Conservation (phyloP, 1,284 basidiomycete species). For the Phylloboletellus chloephorus region DNA sequence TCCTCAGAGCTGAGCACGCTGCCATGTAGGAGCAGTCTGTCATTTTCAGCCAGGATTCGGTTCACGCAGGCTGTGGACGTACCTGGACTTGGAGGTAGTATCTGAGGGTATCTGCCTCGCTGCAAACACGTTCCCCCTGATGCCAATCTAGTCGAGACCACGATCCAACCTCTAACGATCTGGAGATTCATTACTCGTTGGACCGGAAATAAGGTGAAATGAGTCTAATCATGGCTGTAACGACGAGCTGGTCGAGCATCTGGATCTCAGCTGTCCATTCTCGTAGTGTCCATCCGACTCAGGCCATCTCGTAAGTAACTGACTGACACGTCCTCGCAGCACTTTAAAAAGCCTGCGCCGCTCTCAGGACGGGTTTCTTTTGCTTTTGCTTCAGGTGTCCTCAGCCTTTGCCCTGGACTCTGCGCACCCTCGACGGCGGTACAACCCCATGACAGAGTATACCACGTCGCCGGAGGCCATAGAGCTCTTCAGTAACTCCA, state of each 20-base stretch:
- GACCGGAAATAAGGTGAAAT: constrained; percentile 28
- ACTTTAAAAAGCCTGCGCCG: constrained; percentile 21
- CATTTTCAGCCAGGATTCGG: constrained; percentile 16
- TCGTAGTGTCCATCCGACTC: constrained; percentile 8
- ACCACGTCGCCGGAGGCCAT: constrained; percentile 53
- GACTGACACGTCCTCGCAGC: constrained; percentile 20
- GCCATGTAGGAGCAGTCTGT: too few species aligned
- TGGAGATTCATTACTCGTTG: constrained; percentile 15
- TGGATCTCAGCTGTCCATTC: constrained; percentile 17
- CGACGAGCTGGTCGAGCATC: constrained; percentile 17
- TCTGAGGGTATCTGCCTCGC: constrained; percentile 25
- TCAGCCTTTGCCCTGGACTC: too few species aligned
- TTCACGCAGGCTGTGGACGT: constrained; percentile 18
- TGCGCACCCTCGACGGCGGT: neutral
- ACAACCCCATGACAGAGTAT: constrained; percentile 57
- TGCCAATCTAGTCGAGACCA: constrained; percentile 27
- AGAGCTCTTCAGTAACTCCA: constrained; percentile 50
- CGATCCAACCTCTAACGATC: constrained; percentile 20
- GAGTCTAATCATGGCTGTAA: constrained; percentile 21
- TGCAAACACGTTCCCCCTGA: constrained; percentile 26
- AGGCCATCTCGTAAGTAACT: constrained; percentile 18
- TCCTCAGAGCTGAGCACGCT: too few species aligned
- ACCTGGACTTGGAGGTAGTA: constrained; percentile 7
- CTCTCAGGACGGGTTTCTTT: constrained; percentile 8
- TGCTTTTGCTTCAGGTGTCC: constrained; percentile 6